Base-by-base conservation (phyloP, 2,329 filamentous ascomycete genomes). In the Calcarisporium arbuscula region DNA sequence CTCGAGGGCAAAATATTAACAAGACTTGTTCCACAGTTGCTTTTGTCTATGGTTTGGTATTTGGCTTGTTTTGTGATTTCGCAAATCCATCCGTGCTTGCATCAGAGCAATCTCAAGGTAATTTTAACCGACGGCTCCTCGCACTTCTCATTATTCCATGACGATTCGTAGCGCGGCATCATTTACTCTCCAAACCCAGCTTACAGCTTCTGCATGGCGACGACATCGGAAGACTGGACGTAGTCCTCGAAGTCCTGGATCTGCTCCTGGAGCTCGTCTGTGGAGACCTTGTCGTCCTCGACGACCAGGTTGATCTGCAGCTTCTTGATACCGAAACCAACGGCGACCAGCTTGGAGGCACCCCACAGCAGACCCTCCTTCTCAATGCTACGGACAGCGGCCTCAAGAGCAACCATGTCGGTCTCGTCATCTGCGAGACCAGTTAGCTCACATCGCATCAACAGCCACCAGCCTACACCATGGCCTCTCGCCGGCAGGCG, bases 261-360 rank as follows among this genome's bases (percentile, higher is more conserved):
- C 72, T 85, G 57, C 61, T 86, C 80, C 75, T 95, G 79, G 51
- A 98, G 81, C 45, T 95, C 90, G 52, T 82, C 77, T 47, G 85
- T 64, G 49, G 85, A 89, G 60, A 98, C 65, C 79, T 95, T 95
- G 50, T 96, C 90, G 62, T 98, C 92, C 75, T 96, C 92, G 48
- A 96, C 72, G 53, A 96, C 88, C 52, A 96, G 68, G 82, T 86
- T 96, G 74, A 98, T 94, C 78, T 96, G 90, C 46, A 98, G 81
- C 80, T 96, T 96, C 77, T 85, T 92, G 75, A 98, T 94, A 75
- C 92, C 92, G 76, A 86, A 98, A 57, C 89, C 90, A 54, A 98
- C 82, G 49, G 89, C 65, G 34, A 94, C 82, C 48, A 95, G 73
- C 75, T 92, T 85, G 64, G 85, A 89, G 47, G 74, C 80, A 80